These are phyloP conservation scores for Xylaria cubensis DNA, from an alignment of 495 filamentous ascomycete genomes.

Conservation along the genomic window DNA sequence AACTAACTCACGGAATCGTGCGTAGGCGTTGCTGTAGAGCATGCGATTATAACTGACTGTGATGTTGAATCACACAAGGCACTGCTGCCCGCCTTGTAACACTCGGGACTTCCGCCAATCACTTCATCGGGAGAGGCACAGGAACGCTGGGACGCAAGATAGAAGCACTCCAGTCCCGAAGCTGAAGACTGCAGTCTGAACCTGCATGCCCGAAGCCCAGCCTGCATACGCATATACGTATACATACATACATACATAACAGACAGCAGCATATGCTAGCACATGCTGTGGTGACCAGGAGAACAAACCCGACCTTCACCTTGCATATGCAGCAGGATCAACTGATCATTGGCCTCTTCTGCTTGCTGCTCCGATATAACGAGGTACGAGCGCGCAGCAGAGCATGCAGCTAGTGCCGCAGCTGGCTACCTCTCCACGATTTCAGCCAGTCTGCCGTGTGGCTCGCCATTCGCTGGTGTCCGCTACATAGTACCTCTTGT, in stretches of 20 bases:
- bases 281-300: slow-evolving; percentile 7
- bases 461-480: slow-evolving; percentile 6
- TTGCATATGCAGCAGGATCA: slow-evolving; percentile 19
- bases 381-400: slow-evolving; percentile 19
- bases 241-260: background rate
- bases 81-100: background rate
- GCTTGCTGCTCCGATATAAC: slow-evolving; percentile 11
- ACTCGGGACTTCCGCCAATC: slow-evolving; percentile 14
- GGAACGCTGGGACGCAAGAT: slow-evolving; percentile 2
- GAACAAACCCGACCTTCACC: slow-evolving; percentile 13
- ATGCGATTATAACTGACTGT: background rate
- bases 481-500: background rate
- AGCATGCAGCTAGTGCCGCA: slow-evolving; percentile 24
- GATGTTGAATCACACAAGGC: background rate
- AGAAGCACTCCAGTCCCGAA: background rate
- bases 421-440: slow-evolving; percentile 20
- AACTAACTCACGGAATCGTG: background rate
- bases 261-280: background rate
- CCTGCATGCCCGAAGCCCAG: slow-evolving; percentile 14
- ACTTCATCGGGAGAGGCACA: slow-evolving; percentile 4
- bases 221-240: background rate
- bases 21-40: background rate
- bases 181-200: slow-evolving; percentile 18
- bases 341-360: background rate
- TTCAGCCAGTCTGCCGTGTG: slow-evolving; percentile 7